These are phyloP conservation scores for Trifolium dubium DNA, from an alignment of 306 rosid species.

Conservation along the genomic window DNA sequence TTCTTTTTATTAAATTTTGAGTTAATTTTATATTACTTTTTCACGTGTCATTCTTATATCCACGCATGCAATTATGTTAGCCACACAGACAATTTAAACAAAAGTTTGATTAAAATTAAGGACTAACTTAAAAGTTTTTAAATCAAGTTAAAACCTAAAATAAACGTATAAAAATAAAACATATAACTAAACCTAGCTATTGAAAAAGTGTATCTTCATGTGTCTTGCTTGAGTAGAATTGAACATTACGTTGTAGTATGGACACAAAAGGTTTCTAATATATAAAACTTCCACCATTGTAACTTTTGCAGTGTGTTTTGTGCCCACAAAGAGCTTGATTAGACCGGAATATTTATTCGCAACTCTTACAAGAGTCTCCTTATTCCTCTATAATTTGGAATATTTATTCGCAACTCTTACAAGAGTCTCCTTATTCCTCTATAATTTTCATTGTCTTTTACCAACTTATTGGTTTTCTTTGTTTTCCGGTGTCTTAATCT, in stretches of 20 bases:
- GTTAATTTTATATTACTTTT: too few relatives aligned
- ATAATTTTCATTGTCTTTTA: background rate
- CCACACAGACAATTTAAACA: too few relatives aligned
- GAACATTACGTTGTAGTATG: constrained; percentile 50
- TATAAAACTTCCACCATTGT: background rate
- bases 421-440: background rate
- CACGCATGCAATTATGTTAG: too few relatives aligned
- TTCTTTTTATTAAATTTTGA: too few relatives aligned
- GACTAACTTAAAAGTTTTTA: too few relatives aligned
- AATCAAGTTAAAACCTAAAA: too few relatives aligned
- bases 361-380: constrained; percentile 10
- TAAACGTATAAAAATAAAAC: too few relatives aligned
- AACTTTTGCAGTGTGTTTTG: constrained; percentile 36
- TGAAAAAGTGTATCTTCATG: constrained; percentile 56
- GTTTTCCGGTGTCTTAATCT: constrained; percentile 15
- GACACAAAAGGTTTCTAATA: constrained; percentile 44
- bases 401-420: constrained; percentile 43
- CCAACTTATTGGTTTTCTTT: background rate
- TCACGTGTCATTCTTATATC: too few relatives aligned
- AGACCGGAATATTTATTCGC: constrained; percentile 51
- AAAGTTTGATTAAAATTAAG: too few relatives aligned
- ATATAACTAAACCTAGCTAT: too few relatives aligned
- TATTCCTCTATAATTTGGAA: constrained; percentile 35
- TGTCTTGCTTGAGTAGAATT: constrained; percentile 68
- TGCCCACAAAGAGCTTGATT: constrained; percentile 75